Evolutionary conservation across 2,329 filamentous ascomycete genomes (phyloP).

Genomic region (Cladosporium sp.): DNA sequence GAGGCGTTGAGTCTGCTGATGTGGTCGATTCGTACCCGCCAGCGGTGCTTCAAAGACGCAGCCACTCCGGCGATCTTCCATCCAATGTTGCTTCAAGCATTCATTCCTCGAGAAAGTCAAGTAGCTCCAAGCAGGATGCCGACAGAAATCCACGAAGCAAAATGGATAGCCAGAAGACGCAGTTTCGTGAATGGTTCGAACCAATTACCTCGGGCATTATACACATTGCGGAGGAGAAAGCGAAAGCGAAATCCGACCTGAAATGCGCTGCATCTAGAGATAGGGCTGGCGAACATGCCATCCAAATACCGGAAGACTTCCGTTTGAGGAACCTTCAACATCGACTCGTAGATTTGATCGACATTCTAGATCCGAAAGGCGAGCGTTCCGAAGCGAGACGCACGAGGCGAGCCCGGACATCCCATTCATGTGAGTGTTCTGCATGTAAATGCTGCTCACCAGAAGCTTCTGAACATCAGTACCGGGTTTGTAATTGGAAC

Average conservation of each 20-base stretch:
- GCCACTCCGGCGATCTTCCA: too few species aligned
- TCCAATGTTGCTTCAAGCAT: too few species aligned
- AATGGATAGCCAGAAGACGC: background rate
- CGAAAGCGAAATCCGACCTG: background rate
- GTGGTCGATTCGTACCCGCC: too few species aligned
- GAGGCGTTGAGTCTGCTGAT: too few species aligned
- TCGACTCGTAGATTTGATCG: background rate
- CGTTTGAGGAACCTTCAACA: background rate
- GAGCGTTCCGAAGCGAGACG: background rate
- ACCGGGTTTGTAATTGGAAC: background rate
- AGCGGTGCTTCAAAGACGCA: too few species aligned
- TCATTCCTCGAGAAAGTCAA: background rate
- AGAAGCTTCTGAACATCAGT: background rate
- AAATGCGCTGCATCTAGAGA: background rate
- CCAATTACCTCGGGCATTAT: background rate
- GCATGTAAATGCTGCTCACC: background rate
- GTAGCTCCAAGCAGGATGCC: background rate
- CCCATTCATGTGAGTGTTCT: background rate
- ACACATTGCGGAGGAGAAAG: background rate
- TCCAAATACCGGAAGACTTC: background rate
- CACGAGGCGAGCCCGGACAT: background rate
- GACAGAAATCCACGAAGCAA: background rate
- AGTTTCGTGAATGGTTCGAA: background rate
- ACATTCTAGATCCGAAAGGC: background rate
- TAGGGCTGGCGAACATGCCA: background rate